Percentiles rank a stretch among this genome's conserved stretches.
Conservation (phyloP, 352 stramenopile genomes). For the Phytopythium chamaehyphon region DNA sequence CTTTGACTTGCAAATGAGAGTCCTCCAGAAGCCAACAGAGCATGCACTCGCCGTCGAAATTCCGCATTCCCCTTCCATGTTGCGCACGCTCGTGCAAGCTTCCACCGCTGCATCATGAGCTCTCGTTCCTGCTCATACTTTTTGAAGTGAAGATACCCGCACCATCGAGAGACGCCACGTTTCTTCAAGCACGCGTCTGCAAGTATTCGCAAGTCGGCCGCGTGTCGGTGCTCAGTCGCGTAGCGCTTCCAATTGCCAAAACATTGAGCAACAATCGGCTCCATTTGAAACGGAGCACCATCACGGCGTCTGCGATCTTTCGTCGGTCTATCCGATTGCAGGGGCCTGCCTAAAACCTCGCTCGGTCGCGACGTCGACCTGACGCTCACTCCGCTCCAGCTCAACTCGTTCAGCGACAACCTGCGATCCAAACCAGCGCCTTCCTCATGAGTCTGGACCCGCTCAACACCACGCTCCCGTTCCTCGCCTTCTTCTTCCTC, state of each 20-base stretch:
- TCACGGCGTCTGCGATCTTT: not conserved
- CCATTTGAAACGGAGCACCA: not conserved
- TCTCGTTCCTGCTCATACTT: not conserved
- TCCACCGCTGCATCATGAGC: not conserved
- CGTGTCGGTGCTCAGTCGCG: not conserved
- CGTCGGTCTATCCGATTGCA: not conserved
- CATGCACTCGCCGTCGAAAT: not conserved
- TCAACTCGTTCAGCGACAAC: too few relatives aligned
- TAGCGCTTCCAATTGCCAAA: slow-evolving; percentile 1
- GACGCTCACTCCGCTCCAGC: not conserved
- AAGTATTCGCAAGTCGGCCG: not conserved
- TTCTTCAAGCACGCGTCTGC: slow-evolving; percentile 2
- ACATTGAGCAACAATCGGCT: not conserved
- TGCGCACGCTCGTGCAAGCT: not conserved
- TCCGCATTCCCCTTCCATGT: not conserved
- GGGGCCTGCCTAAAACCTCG: not conserved
- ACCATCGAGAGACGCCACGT: not conserved
- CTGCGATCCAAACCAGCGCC: too few relatives aligned
- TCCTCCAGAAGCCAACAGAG: not conserved
- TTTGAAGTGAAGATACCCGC: slow-evolving; percentile 2
- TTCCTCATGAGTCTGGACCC: slow-evolving; percentile 10
- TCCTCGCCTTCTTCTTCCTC: not conserved
- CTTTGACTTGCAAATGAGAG: not conserved
- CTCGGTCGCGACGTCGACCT: slow-evolving; percentile 1
- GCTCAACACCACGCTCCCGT: slow-evolving; percentile 4